Percentiles rank a stretch among this genome's conserved stretches.
phyloP scores from a whole-genome alignment of 2,329 filamentous ascomycete genomes.

The Cercospora berteroae region DNA sequence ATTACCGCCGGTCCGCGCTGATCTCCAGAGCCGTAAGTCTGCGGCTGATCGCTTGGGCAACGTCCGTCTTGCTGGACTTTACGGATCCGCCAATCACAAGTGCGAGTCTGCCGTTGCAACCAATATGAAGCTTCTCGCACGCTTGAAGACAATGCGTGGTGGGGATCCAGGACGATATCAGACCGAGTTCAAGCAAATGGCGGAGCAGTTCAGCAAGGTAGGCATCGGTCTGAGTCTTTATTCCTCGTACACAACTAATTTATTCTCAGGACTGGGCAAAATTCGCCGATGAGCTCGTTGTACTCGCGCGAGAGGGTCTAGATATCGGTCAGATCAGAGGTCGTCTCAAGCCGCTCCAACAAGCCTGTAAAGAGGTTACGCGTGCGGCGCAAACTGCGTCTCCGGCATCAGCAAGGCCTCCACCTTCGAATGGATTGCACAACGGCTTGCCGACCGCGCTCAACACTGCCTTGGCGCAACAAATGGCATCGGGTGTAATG shows the following conservation, averaged over 20 bases:
- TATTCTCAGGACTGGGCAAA: conserved; percentile 60
- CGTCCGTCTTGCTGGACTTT: conserved; percentile 52
- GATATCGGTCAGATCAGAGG: conserved; percentile 65
- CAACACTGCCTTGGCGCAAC: conserved; percentile 29
- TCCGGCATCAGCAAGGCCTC: conserved; percentile 54
- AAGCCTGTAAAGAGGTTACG: conserved; percentile 75
- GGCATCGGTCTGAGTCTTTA: conserved; percentile 20
- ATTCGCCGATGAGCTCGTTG: conserved; percentile 61
- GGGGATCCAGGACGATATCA: conserved; percentile 75
- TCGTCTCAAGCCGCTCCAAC: conserved; percentile 76
- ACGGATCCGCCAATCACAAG: conserved; percentile 69
- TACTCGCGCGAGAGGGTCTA: conserved; percentile 36
- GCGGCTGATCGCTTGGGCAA: conserved; percentile 55
- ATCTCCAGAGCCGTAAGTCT: conserved; percentile 64
- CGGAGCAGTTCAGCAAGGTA: conserved; percentile 66
- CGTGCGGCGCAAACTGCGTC: conserved; percentile 65
- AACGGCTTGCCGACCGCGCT: conserved; percentile 28
- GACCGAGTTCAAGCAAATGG: conserved; percentile 65
- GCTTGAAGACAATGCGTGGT: conserved; percentile 76
- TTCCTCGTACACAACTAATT: not conserved
- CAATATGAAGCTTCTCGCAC: conserved; percentile 68
- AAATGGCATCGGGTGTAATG: conserved; percentile 40
- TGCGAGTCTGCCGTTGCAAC: conserved; percentile 69
- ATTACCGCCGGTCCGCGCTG: conserved; percentile 66
- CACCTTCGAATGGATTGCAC: conserved; percentile 16